These are phyloP conservation scores for Colletotrichum somersetense DNA, from an alignment of 2,329 filamentous ascomycete genomes.

Conservation along the genomic window DNA sequence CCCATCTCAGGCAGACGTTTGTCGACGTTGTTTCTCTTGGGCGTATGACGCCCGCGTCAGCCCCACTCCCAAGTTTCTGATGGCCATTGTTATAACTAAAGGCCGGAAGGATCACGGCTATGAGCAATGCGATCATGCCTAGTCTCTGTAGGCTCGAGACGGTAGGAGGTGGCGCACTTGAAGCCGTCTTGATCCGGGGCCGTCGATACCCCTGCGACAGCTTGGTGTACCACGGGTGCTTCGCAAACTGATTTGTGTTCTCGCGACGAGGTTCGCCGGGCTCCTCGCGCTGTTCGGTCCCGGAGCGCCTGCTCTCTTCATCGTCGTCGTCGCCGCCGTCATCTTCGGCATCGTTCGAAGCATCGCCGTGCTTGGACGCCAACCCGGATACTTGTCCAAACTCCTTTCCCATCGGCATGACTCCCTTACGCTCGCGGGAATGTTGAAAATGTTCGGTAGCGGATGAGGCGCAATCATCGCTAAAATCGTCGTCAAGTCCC, in stretches of 20 bases:
- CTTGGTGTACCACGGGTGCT: slow-evolving; percentile 57
- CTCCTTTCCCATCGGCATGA: slow-evolving; percentile 48
- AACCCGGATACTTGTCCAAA: slow-evolving; percentile 49
- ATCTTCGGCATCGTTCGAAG: slow-evolving; percentile 31
- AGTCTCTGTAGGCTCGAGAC: slow-evolving; percentile 58
- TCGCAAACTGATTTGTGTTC: slow-evolving; percentile 30
- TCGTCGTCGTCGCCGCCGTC: slow-evolving; percentile 10
- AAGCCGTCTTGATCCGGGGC: slow-evolving; percentile 58
- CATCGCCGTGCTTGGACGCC: slow-evolving; percentile 19
- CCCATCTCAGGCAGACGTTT: slow-evolving; percentile 74
- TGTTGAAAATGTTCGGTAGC: slow-evolving; percentile 10
- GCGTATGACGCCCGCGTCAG: slow-evolving; percentile 61
- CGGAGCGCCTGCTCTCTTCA: slow-evolving; percentile 41
- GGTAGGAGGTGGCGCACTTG: slow-evolving; percentile 58
- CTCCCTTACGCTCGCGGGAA: slow-evolving; percentile 37
- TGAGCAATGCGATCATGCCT: slow-evolving; percentile 62
- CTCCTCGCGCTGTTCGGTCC: background rate
- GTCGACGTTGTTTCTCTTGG: slow-evolving; percentile 47
- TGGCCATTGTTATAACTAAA: slow-evolving; percentile 59
- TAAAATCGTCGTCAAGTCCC: slow-evolving; percentile 56
- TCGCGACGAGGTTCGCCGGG: slow-evolving; percentile 45
- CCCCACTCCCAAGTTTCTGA: slow-evolving; percentile 56
- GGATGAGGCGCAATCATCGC: slow-evolving; percentile 40
- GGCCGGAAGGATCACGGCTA: slow-evolving; percentile 63
- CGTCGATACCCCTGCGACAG: slow-evolving; percentile 54